A percentile compares a stretch with the other conserved stretches of the same genome.
These are phyloP conservation scores for Darksidea phi DNA, from an alignment of 495 filamentous ascomycete genomes.

Conservation along the genomic window DNA sequence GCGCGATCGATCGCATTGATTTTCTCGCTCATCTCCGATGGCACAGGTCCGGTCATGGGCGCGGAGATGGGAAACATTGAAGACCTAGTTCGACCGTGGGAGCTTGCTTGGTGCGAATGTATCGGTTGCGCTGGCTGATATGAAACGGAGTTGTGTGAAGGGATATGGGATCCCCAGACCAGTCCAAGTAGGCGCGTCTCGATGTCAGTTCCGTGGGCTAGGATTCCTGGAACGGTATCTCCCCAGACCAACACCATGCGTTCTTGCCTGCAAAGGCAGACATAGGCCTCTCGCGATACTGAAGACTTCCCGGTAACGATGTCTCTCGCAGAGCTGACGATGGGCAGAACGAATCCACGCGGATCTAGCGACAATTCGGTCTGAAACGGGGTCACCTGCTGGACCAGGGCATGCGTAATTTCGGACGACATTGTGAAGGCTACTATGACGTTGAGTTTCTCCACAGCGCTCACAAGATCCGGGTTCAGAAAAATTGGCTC, in stretches of 20 bases:
- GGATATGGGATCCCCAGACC: slow-evolving; percentile 34
- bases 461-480: slow-evolving; percentile 35
- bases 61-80: slow-evolving; percentile 34
- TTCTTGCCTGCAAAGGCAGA: slow-evolving; percentile 42
- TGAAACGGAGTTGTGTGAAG: slow-evolving; percentile 16
- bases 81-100: slow-evolving; percentile 14
- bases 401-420: slow-evolving; percentile 40
- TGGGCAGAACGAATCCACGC: slow-evolving; percentile 39
- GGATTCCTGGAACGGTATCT: slow-evolving; percentile 43
- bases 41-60: slow-evolving; percentile 23
- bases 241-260: slow-evolving; percentile 45
- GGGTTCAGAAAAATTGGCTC: slow-evolving; percentile 34
- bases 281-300: slow-evolving; percentile 38
- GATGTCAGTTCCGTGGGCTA: slow-evolving; percentile 42
- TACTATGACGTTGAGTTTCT: slow-evolving; percentile 36
- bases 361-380: slow-evolving; percentile 41
- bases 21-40: slow-evolving; percentile 38
- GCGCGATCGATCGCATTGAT: slow-evolving; percentile 36
- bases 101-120: slow-evolving; percentile 13
- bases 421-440: slow-evolving; percentile 47
- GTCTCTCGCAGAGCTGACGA: slow-evolving; percentile 41
- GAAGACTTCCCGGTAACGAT: slow-evolving; percentile 29
- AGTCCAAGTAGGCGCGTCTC: slow-evolving; percentile 41
- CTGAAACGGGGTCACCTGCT: slow-evolving; percentile 41
- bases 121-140: slow-evolving; percentile 15